phyloP scores from a whole-genome alignment of 345 rosid species.

The Salix dunnii region DNA sequence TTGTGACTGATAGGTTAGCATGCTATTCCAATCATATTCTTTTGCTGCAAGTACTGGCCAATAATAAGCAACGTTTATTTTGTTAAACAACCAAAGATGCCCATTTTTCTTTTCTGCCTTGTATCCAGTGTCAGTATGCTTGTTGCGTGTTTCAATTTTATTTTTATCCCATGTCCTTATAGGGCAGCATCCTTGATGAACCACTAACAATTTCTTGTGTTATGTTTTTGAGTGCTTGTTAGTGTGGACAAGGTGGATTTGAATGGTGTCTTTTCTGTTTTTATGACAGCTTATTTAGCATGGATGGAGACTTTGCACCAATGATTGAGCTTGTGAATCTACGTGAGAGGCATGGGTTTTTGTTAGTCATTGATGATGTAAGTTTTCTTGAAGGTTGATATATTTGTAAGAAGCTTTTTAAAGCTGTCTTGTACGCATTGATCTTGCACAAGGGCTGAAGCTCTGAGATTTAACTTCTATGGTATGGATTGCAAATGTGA shows the following conservation, averaged over 20 bases:
- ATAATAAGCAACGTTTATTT: neutral
- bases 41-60: neutral
- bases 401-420: neutral
- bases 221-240: neutral
- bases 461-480: neutral
- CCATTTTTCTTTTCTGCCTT: neutral
- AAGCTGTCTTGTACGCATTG: neutral
- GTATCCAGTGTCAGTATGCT: neutral
- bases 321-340: slow-evolving; percentile 71
- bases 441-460: neutral
- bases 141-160: neutral
- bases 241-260: neutral
- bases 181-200: neutral
- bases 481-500: neutral
- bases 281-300: slow-evolving; percentile 74
- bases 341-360: slow-evolving; percentile 65
- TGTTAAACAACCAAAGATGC: neutral
- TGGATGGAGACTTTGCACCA: slow-evolving; percentile 99
- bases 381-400: slow-evolving; percentile 27
- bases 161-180: neutral
- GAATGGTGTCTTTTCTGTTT: slow-evolving; percentile 7
- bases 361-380: slow-evolving; percentile 89
- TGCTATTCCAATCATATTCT: slow-evolving; percentile 2
- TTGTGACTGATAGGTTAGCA: slow-evolving; percentile 91
- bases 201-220: neutral